Conservation (phyloP, 169 alveolate genomes). For the Eimeria praecox region DNA sequence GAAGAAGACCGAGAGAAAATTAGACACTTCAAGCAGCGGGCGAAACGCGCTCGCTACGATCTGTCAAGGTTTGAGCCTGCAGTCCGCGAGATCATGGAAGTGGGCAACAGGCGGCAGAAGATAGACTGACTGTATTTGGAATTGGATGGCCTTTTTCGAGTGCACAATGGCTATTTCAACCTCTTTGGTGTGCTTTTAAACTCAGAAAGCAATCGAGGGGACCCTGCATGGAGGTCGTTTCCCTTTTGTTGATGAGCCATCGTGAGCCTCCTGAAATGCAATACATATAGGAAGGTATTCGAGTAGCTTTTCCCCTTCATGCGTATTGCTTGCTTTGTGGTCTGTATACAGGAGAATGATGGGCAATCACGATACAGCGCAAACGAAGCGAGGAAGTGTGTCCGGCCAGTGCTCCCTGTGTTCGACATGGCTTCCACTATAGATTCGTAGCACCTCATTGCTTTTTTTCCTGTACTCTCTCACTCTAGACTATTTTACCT, state of each 20-base stretch:
- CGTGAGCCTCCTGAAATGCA: constrained; percentile 36
- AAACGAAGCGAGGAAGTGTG: constrained; percentile 48
- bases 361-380: constrained; percentile 36
- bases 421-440: not conserved
- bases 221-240: constrained; percentile 78
- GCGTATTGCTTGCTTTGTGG: not conserved
- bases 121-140: not conserved
- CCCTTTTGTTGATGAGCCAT: constrained; percentile 80
- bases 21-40: constrained; percentile 79
- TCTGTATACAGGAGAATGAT: constrained; percentile 1
- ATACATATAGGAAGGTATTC: not conserved
- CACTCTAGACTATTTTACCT: not conserved
- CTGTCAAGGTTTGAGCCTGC: constrained; percentile 84
- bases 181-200: not conserved
- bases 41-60: constrained; percentile 75
- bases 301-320: too few relatives aligned
- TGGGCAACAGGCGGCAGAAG: not conserved
- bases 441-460: not conserved
- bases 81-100: constrained; percentile 81
- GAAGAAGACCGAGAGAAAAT: constrained; percentile 71
- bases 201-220: constrained; percentile 73
- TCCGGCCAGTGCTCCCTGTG: not conserved
- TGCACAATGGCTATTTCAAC: not conserved
- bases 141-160: not conserved
- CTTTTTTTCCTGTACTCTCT: not conserved